Evolutionary conservation across 176 grass and related monocot genomes (phyloP).

Genomic region (Musa acuminata): DNA sequence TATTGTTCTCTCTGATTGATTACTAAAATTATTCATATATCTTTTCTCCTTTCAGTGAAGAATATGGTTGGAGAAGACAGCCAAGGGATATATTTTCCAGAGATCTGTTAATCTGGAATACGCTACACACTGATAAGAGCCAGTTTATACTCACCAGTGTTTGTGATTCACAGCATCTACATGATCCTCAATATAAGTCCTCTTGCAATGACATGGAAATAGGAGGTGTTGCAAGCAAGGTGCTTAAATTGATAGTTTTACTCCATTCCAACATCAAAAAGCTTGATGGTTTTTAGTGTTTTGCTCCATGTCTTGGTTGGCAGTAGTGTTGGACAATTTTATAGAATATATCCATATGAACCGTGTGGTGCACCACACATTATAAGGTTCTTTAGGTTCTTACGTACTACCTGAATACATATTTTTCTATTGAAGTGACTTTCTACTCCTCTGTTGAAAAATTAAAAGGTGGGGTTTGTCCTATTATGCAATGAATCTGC

Average conservation of each 20-base stretch:
- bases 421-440: too few species aligned
- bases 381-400: not conserved
- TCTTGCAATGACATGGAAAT: conserved; percentile 45
- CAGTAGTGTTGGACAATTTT: not conserved
- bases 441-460: too few species aligned
- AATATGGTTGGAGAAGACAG: conserved; percentile 25
- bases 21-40: not conserved
- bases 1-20: not conserved
- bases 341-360: not conserved
- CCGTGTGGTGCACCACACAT: not conserved
- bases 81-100: conserved; percentile 5
- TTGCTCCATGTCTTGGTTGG: not conserved
- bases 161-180: conserved; percentile 25
- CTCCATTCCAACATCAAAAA: not conserved
- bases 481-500: too few species aligned
- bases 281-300: not conserved
- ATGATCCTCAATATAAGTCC: conserved; percentile 19
- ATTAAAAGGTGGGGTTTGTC: too few species aligned
- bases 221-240: conserved; percentile 61
- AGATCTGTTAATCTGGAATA: conserved; percentile 21
- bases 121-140: conserved; percentile 11
- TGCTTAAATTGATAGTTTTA: conserved; percentile 19
- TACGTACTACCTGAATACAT: too few species aligned
- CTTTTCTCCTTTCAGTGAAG: conserved; percentile 26
- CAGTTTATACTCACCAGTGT: conserved; percentile 18